A percentile compares a stretch with the other conserved stretches of the same genome.
These are phyloP conservation scores for Salvia miltiorrhiza DNA, from an alignment of 257 asterid genomes.

Conservation along the genomic window DNA sequence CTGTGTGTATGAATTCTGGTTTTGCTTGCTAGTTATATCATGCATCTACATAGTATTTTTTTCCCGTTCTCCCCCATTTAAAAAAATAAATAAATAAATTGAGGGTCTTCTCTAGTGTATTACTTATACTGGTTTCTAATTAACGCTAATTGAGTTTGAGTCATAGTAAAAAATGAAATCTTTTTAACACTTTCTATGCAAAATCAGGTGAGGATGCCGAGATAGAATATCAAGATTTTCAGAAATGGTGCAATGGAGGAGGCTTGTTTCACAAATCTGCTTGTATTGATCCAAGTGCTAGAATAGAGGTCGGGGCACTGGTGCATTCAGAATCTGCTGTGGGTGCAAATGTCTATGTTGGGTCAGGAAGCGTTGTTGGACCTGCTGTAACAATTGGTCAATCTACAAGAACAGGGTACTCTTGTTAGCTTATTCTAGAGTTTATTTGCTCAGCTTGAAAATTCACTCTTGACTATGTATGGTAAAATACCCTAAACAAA, in stretches of 20 bases:
- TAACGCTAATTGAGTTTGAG: too few relatives aligned
- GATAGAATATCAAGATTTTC: constrained; percentile 40
- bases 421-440: constrained; percentile 7
- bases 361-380: constrained; percentile 78
- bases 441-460: background rate
- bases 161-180: background rate
- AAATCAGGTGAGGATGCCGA: constrained; percentile 42
- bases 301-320: constrained; percentile 64
- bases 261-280: constrained; percentile 73
- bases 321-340: constrained; percentile 65
- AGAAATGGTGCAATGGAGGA: constrained; percentile 75
- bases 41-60: too few relatives aligned
- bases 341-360: constrained; percentile 59
- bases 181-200: constrained; percentile 24
- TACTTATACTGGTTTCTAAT: too few relatives aligned
- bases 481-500: background rate
- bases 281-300: constrained; percentile 66
- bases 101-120: too few relatives aligned
- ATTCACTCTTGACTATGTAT: background rate
- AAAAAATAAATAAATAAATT: too few relatives aligned
- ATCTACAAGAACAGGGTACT: constrained; percentile 84
- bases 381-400: constrained; percentile 67
- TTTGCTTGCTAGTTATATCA: background rate
- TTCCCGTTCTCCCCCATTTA: too few relatives aligned
- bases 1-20: background rate